Base-by-base conservation (phyloP, 2,329 filamentous ascomycete species). In the Ceratocystis huliohia region DNA sequence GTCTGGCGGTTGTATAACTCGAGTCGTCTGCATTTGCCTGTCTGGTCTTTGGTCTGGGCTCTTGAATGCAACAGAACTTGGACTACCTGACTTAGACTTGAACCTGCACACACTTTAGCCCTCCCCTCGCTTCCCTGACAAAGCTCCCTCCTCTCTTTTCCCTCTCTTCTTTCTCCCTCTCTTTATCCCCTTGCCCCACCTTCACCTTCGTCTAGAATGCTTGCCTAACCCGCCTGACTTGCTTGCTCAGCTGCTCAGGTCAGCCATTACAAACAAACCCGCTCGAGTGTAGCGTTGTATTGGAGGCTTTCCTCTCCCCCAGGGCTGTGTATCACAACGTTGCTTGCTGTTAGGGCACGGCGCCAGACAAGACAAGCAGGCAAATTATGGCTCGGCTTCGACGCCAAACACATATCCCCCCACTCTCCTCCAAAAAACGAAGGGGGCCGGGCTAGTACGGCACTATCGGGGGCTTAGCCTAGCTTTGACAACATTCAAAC, bases 61-160 rank as follows among this genome's bases (percentile, higher is more conserved):
- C 50, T 56, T 56, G 50, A 13, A 56, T 56, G 20, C 13, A 25
- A 41, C 37, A 41, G 37, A 10, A 10, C 37, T 4, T 13, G 37
- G 37, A 41, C 37, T 41, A 41, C 37, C 37, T 41, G 37, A 41
- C 37, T 41, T 56, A 25, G 20, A 48, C 20, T 25, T 56, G 50
- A 20, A 57, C 17, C 48, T 59, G 56, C 56, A 59, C 56, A 30
- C 56, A 59, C 56, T 59, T 59, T 59, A 59, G 56, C 56, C 28
- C 28, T 33, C 13, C 10, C 28, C 46, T 50, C 46, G 46, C 8
- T 25, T 50, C n/a, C 22, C n/a, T 20, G n/a, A 13, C 22, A n/a
- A 50, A 25, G n/a, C 46, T 20, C 46, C 22, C 28, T 30, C 56
- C 28, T 8, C 53, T n/a, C 17, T 33, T 22, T 17, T 30, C 28